phyloP scores from a whole-genome alignment of 75 land plant genomes.

The Cunninghamia lanceolata region DNA sequence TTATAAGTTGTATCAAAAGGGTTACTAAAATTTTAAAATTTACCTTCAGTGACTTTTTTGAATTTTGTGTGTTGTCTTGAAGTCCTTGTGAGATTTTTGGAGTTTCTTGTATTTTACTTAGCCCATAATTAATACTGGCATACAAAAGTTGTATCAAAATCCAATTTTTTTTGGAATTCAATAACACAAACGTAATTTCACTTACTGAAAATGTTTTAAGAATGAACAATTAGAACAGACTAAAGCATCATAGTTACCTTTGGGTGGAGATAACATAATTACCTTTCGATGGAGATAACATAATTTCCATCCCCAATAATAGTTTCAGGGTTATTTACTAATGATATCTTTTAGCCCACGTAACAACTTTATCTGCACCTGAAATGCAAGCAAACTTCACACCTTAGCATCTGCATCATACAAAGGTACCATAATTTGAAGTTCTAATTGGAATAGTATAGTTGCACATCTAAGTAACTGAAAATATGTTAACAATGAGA shows the following conservation, averaged over 20 bases:
- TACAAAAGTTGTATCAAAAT: neutral
- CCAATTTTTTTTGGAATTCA: neutral
- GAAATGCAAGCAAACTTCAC: neutral
- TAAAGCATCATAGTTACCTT: slow-evolving; percentile 30
- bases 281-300: slow-evolving; percentile 61
- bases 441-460: no score
- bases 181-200: neutral
- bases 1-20: neutral
- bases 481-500: no score
- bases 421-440: no score
- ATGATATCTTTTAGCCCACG: slow-evolving; percentile 73
- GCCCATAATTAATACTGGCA: slow-evolving; percentile 59
- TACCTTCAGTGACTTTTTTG: slow-evolving; percentile 34
- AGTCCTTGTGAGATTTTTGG: slow-evolving; percentile 10
- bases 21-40: neutral
- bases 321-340: slow-evolving; percentile 29
- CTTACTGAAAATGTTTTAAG: neutral
- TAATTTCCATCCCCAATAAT: slow-evolving; percentile 39
- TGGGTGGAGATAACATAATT: slow-evolving; percentile 35
- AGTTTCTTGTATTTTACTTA: slow-evolving; percentile 46
- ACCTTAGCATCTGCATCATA: neutral
- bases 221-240: no score
- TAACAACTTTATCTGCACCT: slow-evolving; percentile 71
- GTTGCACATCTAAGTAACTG: no score
- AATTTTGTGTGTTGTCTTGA: neutral